Base-by-base conservation (phyloP, 1,139 yeast species). In the Debaryomyces psychrophilus region DNA sequence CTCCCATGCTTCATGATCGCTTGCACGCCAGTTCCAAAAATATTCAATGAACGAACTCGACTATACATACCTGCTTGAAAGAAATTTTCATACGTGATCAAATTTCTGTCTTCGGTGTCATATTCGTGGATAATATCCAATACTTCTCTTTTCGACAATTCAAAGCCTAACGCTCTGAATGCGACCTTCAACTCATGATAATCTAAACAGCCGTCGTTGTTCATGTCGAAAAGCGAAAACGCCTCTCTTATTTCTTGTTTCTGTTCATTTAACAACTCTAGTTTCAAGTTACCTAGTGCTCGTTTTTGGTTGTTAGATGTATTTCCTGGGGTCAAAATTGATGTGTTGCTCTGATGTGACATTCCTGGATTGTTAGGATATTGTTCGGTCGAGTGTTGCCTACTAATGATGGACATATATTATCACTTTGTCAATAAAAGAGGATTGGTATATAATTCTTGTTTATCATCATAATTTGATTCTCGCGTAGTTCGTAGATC, bases 141-240 rank as follows among this genome's bases (percentile, higher is more conserved):
- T 3, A 93, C 92, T 56, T 90, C 95, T 45, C 85, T 73, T 61
- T 92, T 92, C 37, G 83, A 69, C 56, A 87, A 76, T 43, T 92
- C 97, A 60, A 95, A 95, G 1, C 99, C 99, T 40, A 95, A 73
- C 0, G 99, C 99, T 51, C 96, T 71, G 72, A 93, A 83, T 0
- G 99, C 98, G 14, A 92, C 89, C 64, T 89, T 90, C 54, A 89
- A 73, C 60, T 93, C 99, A 59, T 93, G 99, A 62, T 87, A 93
- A 61, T 93, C 98, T 50, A 95, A 74, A 52, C 78, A 80, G 11
- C 97, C 96, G 64, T 93, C 99, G 48, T 83, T 85, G 63, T 93
- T 90, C 85, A 90, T 86, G 60, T 93, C 99, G 65, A 95, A 95
- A 37, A 93, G 74, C 43, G 87, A 82, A 63, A 95, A 95, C 54